A percentile compares a stretch with the other conserved stretches of the same genome.
Evolutionary conservation across 805 yeast genomes (phyloP).

Genomic region (Yamadazyma philogaea): DNA sequence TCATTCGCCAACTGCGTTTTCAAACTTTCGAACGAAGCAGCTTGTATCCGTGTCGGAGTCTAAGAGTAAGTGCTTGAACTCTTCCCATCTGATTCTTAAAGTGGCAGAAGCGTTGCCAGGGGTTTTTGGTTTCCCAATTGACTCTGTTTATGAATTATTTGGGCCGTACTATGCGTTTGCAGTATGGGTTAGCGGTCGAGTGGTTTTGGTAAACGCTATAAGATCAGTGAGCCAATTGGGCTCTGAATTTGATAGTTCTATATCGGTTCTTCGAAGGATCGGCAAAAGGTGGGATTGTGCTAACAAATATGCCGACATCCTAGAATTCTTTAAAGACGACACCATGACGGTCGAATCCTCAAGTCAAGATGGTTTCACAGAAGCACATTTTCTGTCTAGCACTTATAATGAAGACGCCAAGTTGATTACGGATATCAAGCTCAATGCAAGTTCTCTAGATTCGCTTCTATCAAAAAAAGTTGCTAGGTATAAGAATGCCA

Average conservation of each 20-base stretch:
- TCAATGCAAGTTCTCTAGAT: slow-evolving; percentile 18
- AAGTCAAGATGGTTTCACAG: slow-evolving; percentile 11
- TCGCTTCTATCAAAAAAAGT: slow-evolving; percentile 16
- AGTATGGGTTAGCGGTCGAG: slow-evolving; percentile 19
- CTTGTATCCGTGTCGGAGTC: slow-evolving; percentile 16
- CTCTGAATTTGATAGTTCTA: slow-evolving; percentile 14
- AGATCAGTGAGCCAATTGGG: slow-evolving; percentile 10
- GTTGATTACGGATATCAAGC: slow-evolving; percentile 17
- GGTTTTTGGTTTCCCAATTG: slow-evolving; percentile 7
- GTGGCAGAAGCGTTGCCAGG: slow-evolving; percentile 10
- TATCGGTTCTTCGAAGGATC: slow-evolving; percentile 10
- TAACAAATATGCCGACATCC: slow-evolving; percentile 17
- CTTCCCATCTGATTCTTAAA: slow-evolving; percentile 12
- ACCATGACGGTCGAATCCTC: slow-evolving; percentile 10
- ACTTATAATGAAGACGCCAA: slow-evolving; percentile 13
- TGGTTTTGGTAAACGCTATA: slow-evolving; percentile 15
- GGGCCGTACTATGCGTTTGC: slow-evolving; percentile 20
- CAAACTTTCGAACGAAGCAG: slow-evolving; percentile 14
- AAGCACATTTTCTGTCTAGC: slow-evolving; percentile 4
- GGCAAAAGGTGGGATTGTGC: slow-evolving; percentile 18
- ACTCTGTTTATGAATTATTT: slow-evolving; percentile 12
- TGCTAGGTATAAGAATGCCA: slow-evolving; percentile 12
- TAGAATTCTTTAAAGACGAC: slow-evolving; percentile 16
- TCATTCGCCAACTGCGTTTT: slow-evolving; percentile 16
- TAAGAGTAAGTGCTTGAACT: slow-evolving; percentile 11